Base-by-base conservation (phyloP, 2,329 filamentous ascomycete species). In the Colletotrichum lindemuthianum region DNA sequence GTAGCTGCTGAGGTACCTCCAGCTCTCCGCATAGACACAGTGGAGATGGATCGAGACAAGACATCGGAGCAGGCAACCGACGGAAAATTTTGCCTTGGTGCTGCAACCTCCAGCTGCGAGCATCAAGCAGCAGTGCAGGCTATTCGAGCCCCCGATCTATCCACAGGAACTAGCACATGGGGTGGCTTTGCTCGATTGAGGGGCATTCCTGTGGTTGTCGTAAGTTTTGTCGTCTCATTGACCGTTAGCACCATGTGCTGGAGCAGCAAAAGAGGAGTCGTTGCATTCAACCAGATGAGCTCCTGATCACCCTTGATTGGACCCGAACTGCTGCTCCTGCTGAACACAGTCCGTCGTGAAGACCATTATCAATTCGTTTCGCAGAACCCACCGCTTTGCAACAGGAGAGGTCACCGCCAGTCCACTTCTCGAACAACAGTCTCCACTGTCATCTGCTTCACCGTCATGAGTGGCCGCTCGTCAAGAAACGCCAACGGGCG, bases 21-120 rank as follows among this genome's bases (percentile, higher is more conserved):
- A n/a, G n/a, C n/a, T n/a, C 24, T 24, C 5, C 24, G 24, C 5
- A 24, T 4, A 24, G 24, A 24, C 24, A 24, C 24, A 24, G n/a
- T n/a, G n/a, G n/a, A n/a, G 24, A 24, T 24, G 4, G 59, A 40
- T 61, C 45, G n/a, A n/a, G 36, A 11, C 32, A 47, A 39, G 44
- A 34, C 41, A 41, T 37, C 55, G 60, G 55, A 48, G 60, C 48
- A 24, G 43, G 48, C 24, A 43, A 55, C 60, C 56, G 56, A 53
- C 56, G 56, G 60, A 60, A 64, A 59, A 55, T 50, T 64, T 49
- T 54, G 36, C 34, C 34, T 54, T n/a, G n/a, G 13, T 58, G 55
- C 49, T 60, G 56, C 39, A 54, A 43, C 47, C 24, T 47, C 44
- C 24, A 40, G 40, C 53, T 63, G 41, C 47, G 45, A 24, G 5